Percentiles rank a stretch among this genome's conserved stretches.
Evolutionary conservation across 2,329 filamentous ascomycete genomes (phyloP).

Genomic region (Colletotrichum brevisporum): DNA sequence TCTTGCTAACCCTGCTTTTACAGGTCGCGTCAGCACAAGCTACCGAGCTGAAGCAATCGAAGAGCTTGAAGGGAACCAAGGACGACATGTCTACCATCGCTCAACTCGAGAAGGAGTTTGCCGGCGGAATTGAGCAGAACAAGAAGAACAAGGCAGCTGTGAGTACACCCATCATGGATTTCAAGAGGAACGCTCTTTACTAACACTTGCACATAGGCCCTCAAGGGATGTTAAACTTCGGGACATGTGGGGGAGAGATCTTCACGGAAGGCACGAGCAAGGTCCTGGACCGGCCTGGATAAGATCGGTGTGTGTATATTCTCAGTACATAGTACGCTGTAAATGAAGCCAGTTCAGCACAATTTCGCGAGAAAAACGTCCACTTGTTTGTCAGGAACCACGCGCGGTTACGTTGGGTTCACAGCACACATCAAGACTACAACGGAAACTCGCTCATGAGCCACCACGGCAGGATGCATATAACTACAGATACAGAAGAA

Average conservation of each 20-base stretch:
- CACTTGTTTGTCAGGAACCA: no score
- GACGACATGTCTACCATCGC: neutral
- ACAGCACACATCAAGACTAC: no score
- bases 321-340: slow-evolving; percentile 1
- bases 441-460: no score
- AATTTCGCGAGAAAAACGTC: no score
- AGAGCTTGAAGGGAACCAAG: slow-evolving; percentile 14
- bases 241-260: neutral
- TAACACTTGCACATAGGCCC: neutral
- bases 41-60: slow-evolving; percentile 11
- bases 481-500: no score
- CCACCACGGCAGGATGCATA: no score
- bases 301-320: neutral
- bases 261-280: neutral
- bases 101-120: slow-evolving; percentile 36
- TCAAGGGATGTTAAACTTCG: slow-evolving; percentile 14
- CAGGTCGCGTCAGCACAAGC: slow-evolving; percentile 25
- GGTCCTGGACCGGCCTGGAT: neutral
- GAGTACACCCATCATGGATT: neutral
- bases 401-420: no score
- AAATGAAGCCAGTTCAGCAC: no score
- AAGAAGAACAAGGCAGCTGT: slow-evolving; percentile 26
- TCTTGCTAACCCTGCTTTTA: neutral
- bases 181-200: neutral
- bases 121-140: slow-evolving; percentile 42